Evolutionary conservation across 352 stramenopile genomes (phyloP), one percentile per base, ranked within the genome.

Genomic region (Peronospora destructor): DNA sequence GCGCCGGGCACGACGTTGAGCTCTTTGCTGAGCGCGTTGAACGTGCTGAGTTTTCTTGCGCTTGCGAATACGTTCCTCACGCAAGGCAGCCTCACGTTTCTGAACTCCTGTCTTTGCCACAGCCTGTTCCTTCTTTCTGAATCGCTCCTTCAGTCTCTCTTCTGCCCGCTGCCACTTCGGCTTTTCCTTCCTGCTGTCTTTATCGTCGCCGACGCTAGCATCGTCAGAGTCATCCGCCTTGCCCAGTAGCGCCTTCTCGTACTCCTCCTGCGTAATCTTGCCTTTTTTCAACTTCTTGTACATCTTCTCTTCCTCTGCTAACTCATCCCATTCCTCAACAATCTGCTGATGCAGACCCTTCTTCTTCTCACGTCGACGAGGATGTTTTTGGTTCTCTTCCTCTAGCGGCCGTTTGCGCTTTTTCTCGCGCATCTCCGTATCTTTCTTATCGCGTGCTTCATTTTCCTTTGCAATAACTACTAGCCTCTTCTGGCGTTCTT

Each of bases 291-390:
- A 59, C 66, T 98, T 97, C 68, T 98, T 98, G 71, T 91, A 98
- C 26, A 96, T 48, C 51, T 96, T 85, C 48, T 97, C 81, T 64
- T 99, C 96, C 53, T 99, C 95, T 26, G 95, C 96, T 8, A 99
- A 68, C 44, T 99, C 95, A 49, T 99, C 96, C 97, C 97, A 99
- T 66, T 99, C 97, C 56, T 99, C 95, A 17, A 97, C 82, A 56
- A 99, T 98, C 56, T 95, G 87, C 62, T 97, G 85, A 54, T 98
- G 90, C 38, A 91, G 61, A 21, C 95, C 95, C 59, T 97, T 96
- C 73, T 98, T 98, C 70, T 98, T 98, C 53, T 91, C 82, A 60
- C 83, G 79, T 56, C 83, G 77, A 46, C 78, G 81, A 9, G 78
- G 78, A 39, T 88, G 68, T 45, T 91, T 92, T 1, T 78, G 65